Percentiles rank a stretch among this genome's conserved stretches.
phyloP scores from a whole-genome alignment of 1,139 yeast species.

The Pichia sp. region DNA sequence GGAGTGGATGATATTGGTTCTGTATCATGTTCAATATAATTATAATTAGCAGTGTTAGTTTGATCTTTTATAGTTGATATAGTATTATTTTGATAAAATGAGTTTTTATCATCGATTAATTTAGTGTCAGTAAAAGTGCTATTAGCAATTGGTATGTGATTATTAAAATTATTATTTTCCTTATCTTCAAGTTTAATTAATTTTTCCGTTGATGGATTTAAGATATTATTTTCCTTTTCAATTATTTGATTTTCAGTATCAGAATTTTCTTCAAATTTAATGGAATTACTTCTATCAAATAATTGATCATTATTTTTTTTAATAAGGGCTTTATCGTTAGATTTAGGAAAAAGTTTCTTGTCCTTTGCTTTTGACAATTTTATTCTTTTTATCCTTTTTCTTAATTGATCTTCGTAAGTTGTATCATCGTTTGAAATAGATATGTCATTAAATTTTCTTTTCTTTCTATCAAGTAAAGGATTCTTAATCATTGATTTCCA shows the following conservation, averaged over 20 bases:
- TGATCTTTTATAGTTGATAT: neutral
- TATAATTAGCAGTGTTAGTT: neutral
- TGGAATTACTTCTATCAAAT: conserved; percentile 7
- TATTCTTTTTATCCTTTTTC: conserved; percentile 20
- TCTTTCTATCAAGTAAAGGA: neutral
- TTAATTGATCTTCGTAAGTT: conserved; percentile 15
- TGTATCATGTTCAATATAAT: neutral
- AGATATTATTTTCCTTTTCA: neutral
- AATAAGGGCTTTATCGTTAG: neutral
- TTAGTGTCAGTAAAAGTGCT: conserved; percentile 6
- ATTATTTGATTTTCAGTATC: too few relatives aligned
- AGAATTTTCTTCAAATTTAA: conserved; percentile 1
- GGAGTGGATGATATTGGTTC: neutral
- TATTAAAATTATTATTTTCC: neutral
- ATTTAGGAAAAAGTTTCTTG: conserved; percentile 1
- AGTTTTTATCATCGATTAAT: neutral
- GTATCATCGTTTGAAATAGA: neutral
- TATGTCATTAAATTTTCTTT: conserved; percentile 16
- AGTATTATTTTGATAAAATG: too few relatives aligned
- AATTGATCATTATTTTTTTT: neutral
- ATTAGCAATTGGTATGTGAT: conserved; percentile 2
- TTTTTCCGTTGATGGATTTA: too few relatives aligned
- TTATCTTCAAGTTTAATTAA: neutral
- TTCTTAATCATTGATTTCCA: neutral
- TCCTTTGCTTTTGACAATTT: conserved; percentile 18